Evolutionary conservation across 2,329 filamentous ascomycete species (phyloP).

Genomic region (Colletotrichum tropicale): DNA sequence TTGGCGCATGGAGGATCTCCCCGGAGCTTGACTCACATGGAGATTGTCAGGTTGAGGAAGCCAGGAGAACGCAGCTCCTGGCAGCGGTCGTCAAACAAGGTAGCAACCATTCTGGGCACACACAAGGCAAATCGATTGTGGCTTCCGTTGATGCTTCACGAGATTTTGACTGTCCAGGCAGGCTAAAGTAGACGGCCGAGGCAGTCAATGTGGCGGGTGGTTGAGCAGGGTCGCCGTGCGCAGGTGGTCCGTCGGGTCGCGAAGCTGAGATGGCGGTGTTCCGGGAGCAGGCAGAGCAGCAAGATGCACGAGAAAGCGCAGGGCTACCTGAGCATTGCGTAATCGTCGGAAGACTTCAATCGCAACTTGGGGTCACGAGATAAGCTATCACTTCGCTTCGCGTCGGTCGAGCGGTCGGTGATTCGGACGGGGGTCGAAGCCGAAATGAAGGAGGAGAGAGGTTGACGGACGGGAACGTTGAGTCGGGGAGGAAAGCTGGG

Average conservation of each 20-base stretch:
- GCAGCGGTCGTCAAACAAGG: slow-evolving; percentile 42
- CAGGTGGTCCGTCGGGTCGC: neutral
- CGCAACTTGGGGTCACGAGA: neutral
- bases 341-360: neutral
- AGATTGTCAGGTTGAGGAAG: slow-evolving; percentile 60
- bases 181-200: neutral
- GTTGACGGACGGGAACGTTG: neutral
- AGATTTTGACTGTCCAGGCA: neutral
- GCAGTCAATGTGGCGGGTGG: neutral
- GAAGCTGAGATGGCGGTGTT: neutral
- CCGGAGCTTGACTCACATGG: slow-evolving; percentile 48
- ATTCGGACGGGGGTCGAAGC: slow-evolving; percentile 1
- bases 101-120: neutral
- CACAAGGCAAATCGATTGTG: neutral
- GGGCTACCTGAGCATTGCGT: slow-evolving; percentile 15
- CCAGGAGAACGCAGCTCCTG: slow-evolving; percentile 57
- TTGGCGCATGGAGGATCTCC: no score
- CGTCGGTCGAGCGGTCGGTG: neutral
- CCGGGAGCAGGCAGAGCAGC: slow-evolving; percentile 1
- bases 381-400: neutral
- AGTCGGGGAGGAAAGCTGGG: neutral
- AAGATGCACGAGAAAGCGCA: neutral
- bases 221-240: neutral
- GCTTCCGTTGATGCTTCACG: neutral
- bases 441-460: neutral